These are phyloP conservation scores for Pseudogymnoascus sp. DNA, from an alignment of 2,329 filamentous ascomycete genomes.

Conservation along the genomic window DNA sequence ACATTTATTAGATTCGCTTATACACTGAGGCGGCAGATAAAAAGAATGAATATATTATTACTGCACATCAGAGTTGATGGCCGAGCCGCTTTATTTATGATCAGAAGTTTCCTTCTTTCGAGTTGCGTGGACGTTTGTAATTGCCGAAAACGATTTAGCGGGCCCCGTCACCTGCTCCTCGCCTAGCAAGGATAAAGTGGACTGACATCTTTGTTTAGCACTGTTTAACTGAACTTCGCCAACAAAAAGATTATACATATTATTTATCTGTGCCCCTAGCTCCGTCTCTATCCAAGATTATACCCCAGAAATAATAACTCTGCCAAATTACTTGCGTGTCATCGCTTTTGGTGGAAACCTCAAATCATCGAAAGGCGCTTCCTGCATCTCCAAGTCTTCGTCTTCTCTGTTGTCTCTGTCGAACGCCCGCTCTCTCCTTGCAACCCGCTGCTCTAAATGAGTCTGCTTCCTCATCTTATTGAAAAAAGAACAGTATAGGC, in stretches of 20 bases:
- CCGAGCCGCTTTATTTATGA: background rate
- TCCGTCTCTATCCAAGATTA: background rate
- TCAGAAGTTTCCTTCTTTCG: background rate
- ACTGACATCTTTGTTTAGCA: background rate
- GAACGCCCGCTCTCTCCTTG: background rate
- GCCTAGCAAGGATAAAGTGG: background rate
- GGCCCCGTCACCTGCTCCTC: background rate
- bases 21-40: background rate
- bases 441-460: background rate
- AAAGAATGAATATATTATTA: background rate
- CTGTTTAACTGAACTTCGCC: background rate
- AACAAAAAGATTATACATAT: background rate
- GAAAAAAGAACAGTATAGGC: background rate
- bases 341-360: constrained; percentile 3
- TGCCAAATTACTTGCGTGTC: background rate
- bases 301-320: background rate
- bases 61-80: background rate
- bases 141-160: constrained; percentile 3
- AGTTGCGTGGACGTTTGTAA: background rate
- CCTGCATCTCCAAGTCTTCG: background rate
- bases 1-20: background rate
- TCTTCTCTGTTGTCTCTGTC: background rate
- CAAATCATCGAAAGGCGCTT: background rate
- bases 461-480: background rate
- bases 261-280: background rate